Evolutionary conservation across 768 basidiomycete genomes (phyloP), one percentile per base, ranked within the genome.

Genomic region (Psilocybe cyanescens): DNA sequence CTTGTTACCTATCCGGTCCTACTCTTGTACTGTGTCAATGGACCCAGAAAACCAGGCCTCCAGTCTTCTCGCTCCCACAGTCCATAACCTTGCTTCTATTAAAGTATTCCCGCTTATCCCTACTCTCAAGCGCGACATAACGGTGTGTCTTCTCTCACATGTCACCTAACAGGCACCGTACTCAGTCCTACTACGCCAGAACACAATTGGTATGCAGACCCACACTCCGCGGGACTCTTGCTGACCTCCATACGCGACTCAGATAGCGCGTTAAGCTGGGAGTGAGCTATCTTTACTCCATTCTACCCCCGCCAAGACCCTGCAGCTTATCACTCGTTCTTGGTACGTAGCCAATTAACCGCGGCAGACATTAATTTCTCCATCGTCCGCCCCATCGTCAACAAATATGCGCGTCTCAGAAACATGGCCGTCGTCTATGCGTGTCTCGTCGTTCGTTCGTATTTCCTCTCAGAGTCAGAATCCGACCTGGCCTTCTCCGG

Each of bases 51-150:
- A 76, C 54, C 79, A 76, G 62, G 58, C 72, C n/a, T 68, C 71
- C 8, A 63, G 69, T 57, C 66, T 84, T 68, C 73, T 87, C 8
- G 83, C 84, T 12, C 87, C 88, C 4, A 81, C 84, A 1, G 78
- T 81, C 48, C 88, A 87, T 53, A 75, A 78, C 62, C 71, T 91
- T 8, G 83, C 85, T 5, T 78, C 86, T 2, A 79, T 91, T 67
- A 86, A 84, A 67, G 92, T 94, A 37, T 94, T 90, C 72, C 92
- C 92, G n/a, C 79, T 93, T 28, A 91, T 94, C 63, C 86, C 86
- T 19, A 81, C 85, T 61, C 69, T 94, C 47, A 90, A 87, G 70
- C 84, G 78, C 58, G 91, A 94, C 73, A 81, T 89, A 19, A 80
- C 78, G 12, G 92, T 92, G 70, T 72, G 88, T 77, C 30, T 37